Evolutionary conservation across 768 basidiomycete species (phyloP), one percentile per base, ranked within the genome.

Genomic region (Austroboletus festivus): DNA sequence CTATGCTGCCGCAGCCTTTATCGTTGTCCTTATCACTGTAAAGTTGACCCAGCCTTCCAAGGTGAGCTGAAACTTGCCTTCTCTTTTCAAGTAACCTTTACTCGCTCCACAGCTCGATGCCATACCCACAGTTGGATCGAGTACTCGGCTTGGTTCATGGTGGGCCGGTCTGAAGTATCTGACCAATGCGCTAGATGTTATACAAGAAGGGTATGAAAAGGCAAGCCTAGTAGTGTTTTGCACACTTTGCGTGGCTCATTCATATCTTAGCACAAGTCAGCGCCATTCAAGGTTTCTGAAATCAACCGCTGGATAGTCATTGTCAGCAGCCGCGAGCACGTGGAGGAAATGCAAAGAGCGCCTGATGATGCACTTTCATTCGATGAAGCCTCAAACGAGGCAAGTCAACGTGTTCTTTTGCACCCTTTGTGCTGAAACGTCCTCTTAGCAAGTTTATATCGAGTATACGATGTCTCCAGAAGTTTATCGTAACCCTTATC

Each of bases 341-440:
- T 75, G 24, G 69, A 76, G 3, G 76, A 79, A 34, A 13, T 78
- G 16, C 58, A 63, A 4, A 72, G 60, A 42, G 71, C 71, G 0
- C 60, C 74, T 0, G 72, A 75, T 10, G 67, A 71, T 21, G 48
- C 50, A 2, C 54, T 79, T 12, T 75, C 75, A 6, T 55, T 71
- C 20, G 7, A 35, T 0, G 68, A 62, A 23, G 67, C 68, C 0
- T 40, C 52, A 3, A 54, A 50, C 9, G 68, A 75, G 30, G 77
- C 74, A 45, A 44, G 67, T 28, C 38, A 23, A 35, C 9, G 12
- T 24, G 22, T 35, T 37, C 26, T 20, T 18, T 37, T 20, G 35
- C 18, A 18, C 20, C 38, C 3, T 15, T 35, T 30, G 19, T 12
- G 10, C 18, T 28, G n/a, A n/a, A 28, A 28, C 12, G 28, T 28